A percentile compares a stretch with the other conserved stretches of the same genome.
Conservation (phyloP, 352 stramenopile genomes). For the Phytophthora pini region DNA sequence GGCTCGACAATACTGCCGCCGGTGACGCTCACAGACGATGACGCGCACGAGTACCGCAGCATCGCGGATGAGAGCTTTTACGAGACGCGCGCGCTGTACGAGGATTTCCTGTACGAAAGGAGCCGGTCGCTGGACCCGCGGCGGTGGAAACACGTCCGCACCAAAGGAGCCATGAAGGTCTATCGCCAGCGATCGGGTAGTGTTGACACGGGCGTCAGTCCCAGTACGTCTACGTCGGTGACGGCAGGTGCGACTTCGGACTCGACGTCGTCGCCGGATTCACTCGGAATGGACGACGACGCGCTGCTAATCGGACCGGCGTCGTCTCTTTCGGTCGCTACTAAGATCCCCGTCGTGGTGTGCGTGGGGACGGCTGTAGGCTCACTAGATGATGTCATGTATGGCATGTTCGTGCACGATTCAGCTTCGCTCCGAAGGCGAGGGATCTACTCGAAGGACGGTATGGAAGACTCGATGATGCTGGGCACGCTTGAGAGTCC, state of each 20-base stretch:
- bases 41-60: slow-evolving; percentile 40
- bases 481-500: slow-evolving; percentile 44
- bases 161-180: slow-evolving; percentile 39
- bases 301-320: slow-evolving; percentile 51
- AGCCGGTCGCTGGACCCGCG: slow-evolving; percentile 30
- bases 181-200: slow-evolving; percentile 43
- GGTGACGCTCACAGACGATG: slow-evolving; percentile 36
- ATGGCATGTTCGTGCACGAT: slow-evolving; percentile 51
- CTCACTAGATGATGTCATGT: slow-evolving; percentile 61
- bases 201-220: neutral
- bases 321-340: slow-evolving; percentile 49
- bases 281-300: slow-evolving; percentile 10
- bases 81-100: slow-evolving; percentile 50
- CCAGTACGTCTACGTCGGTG: neutral
- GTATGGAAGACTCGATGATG: slow-evolving; percentile 50
- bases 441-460: slow-evolving; percentile 40
- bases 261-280: slow-evolving; percentile 21
- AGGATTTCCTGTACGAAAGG: slow-evolving; percentile 44
- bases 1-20: slow-evolving; percentile 28
- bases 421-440: slow-evolving; percentile 40
- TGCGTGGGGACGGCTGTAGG: slow-evolving; percentile 43
- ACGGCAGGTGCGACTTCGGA: neutral
- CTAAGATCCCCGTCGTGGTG: slow-evolving; percentile 43
- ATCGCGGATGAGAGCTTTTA: slow-evolving; percentile 43
- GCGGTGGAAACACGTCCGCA: slow-evolving; percentile 45